A percentile compares a stretch with the other conserved stretches of the same genome.
Evolutionary conservation across 345 rosid species (phyloP).

Genomic region (Eucalyptus cloeziana): DNA sequence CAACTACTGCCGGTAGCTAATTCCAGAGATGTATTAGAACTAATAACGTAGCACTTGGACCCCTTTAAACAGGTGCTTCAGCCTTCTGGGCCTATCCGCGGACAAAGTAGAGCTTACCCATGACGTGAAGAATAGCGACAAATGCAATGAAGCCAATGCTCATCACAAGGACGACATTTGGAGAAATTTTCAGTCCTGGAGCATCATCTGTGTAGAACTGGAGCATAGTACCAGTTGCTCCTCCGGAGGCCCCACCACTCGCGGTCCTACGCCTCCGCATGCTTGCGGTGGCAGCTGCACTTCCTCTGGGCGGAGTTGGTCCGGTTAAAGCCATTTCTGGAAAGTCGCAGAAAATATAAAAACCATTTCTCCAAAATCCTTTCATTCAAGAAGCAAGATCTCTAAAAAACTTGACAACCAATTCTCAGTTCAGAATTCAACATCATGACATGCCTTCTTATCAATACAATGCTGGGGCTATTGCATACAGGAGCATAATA

Average conservation of each 20-base stretch:
- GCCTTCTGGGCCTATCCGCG: conserved; percentile 3
- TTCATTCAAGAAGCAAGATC: background rate
- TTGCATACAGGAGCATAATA: background rate
- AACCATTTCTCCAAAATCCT: background rate
- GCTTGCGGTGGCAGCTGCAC: conserved; percentile 82
- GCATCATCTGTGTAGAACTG: conserved; percentile 90
- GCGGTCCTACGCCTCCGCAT: conserved; percentile 65
- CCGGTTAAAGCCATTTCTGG: conserved; percentile 46
- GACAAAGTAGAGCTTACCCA: conserved; percentile 69
- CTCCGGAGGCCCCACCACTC: conserved; percentile 47
- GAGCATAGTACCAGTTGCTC: conserved; percentile 72
- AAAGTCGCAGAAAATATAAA: background rate
- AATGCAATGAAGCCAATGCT: conserved; percentile 91
- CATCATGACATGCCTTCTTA: background rate
- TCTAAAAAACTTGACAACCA: background rate
- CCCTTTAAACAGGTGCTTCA: background rate
- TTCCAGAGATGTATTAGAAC: background rate
- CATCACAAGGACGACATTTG: conserved; percentile 74
- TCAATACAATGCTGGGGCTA: background rate
- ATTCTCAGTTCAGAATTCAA: background rate
- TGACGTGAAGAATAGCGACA: conserved; percentile 72
- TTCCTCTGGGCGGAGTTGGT: conserved; percentile 84
- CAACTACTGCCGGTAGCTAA: background rate
- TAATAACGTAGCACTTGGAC: background rate
- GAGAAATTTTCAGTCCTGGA: conserved; percentile 74